Conservation (phyloP, 805 yeast genomes). For the Isabelozyma gotoi region DNA sequence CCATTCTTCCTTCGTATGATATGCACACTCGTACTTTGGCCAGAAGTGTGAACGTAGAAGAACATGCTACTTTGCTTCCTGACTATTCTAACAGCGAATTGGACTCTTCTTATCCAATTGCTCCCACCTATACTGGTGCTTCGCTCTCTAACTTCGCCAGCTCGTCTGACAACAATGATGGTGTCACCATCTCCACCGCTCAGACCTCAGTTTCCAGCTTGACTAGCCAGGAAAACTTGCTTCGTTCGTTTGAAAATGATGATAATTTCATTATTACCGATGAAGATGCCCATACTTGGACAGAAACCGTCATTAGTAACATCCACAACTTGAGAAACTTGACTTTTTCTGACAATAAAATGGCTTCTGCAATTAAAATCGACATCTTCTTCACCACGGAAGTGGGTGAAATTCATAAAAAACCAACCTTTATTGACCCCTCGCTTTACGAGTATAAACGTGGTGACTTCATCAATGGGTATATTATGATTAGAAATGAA, state of each 20-base stretch:
- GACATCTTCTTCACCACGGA: conserved; percentile 33
- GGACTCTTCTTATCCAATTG: conserved; percentile 1
- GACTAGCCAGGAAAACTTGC: neutral
- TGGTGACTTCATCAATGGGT: conserved; percentile 69
- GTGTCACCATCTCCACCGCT: neutral
- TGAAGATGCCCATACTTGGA: conserved; percentile 32
- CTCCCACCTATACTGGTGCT: conserved; percentile 5
- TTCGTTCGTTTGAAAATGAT: neutral
- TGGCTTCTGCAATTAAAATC: conserved; percentile 25
- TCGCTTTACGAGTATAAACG: conserved; percentile 53
- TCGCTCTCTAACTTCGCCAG: neutral
- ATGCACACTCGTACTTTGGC: conserved; percentile 25
- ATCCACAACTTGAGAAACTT: conserved; percentile 32
- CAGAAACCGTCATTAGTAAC: conserved; percentile 39
- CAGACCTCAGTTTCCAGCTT: neutral
- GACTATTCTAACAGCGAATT: conserved; percentile 10
- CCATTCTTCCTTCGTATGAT: conserved; percentile 39
- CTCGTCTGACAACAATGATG: neutral
- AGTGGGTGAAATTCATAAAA: conserved; percentile 25
- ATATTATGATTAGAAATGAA: conserved; percentile 42
- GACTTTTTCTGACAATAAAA: conserved; percentile 24
- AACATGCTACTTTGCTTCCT: conserved; percentile 17
- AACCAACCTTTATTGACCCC: conserved; percentile 28
- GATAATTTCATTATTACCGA: conserved; percentile 29
- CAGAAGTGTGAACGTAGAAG: conserved; percentile 11